Evolutionary conservation across 148 eudicot species (phyloP), one percentile per base, ranked within the genome.

Genomic region (Amaranthus hypochondriacus): DNA sequence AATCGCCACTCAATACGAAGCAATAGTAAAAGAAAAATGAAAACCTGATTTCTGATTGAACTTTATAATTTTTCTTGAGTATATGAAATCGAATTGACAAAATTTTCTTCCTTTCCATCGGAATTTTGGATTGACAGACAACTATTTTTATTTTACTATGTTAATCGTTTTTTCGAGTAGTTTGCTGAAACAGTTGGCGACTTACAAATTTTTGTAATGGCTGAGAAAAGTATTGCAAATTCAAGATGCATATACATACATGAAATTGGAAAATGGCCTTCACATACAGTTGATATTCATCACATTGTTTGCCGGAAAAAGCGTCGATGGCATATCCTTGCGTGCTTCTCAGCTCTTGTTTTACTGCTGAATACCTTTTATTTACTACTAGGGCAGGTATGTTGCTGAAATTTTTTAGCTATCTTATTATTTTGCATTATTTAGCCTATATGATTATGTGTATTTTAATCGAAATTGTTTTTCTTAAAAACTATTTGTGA

Each of bases 241-340:
- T 78, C 83, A 71, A 83, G 84, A 81, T 91, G 79, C 66, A 77
- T 60, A 55, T 91, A 91, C 65, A 62, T 66, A 50, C 87, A 87
- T 60, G 88, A 89, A 49, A 73, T 55, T 44, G 77, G 73, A 7
- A 82, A 81, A 48, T 80, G 77, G 57, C 75, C 82, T 65, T 68
- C 83, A 62, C 80, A 81, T 71, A 77, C 78, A 58, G 72, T 91
- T 57, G 96, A 91, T 74, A 76, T 82, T 57, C 91, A 91, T 79
- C 87, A 83, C 70, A 64, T 91, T 55, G 70, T 79, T 48, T 75
- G 51, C 67, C 65, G 73, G 21, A 81, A 46, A 14, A 81, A 69
- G 52, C 55, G 50, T 79, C 48, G 51, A 13, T 48, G 59, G 82
- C 54, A 4, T 42, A 8, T 52, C 10, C 10, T 83, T 44, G 68